Base-by-base conservation (phyloP, 352 stramenopile species). In the Pythium apleroticum region DNA sequence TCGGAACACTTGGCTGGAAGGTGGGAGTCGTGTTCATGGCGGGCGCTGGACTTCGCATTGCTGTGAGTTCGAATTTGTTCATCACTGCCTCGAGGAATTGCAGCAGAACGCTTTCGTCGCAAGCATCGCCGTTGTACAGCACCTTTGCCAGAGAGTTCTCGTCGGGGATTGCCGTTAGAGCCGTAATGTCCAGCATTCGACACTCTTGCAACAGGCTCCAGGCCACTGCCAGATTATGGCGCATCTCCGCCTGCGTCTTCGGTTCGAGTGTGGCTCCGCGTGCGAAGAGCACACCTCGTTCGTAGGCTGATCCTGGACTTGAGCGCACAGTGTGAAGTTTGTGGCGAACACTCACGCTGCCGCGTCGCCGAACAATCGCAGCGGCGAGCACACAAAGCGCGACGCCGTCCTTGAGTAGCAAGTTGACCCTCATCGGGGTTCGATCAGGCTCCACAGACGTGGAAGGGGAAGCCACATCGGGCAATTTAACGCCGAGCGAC, bases 311-410 rank as follows among this genome's bases (percentile, higher is more conserved):
- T 17, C 28, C 15, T 33, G 25, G 7, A 50, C n/a, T 50, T 19
- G 39, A 28, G 3, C 22, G 52, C 17, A 46, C 12, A 15, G 39
- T 57, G 17, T 62, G 52, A 10, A 62, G 22, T 27, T 68, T 68
- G 61, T 68, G 53, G 11, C 53, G 61, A 10, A 62, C 31, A 1
- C 43, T 35, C n/a, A 62, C 31, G 46, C 61, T 62, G 9, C 61
- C 61, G 14, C 61, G 61, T 1, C 61, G 41, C 1, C 43, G 52
- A 19, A 35, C 52, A 11, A 68, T 31, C 7, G 49, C 45, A 9
- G 55, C 61, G 0, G 54, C 55, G n/a, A 68, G 56, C 15, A 20
- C 39, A 39, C 62, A 63, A 9, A 69, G 33, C 20, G 46, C 15
- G 17, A 69, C 63, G 12, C 53, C 53, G 54, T 63, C 54, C 30